These are phyloP conservation scores for Paxillus rubicundulus DNA, from an alignment of 768 basidiomycete genomes.

Conservation along the genomic window DNA sequence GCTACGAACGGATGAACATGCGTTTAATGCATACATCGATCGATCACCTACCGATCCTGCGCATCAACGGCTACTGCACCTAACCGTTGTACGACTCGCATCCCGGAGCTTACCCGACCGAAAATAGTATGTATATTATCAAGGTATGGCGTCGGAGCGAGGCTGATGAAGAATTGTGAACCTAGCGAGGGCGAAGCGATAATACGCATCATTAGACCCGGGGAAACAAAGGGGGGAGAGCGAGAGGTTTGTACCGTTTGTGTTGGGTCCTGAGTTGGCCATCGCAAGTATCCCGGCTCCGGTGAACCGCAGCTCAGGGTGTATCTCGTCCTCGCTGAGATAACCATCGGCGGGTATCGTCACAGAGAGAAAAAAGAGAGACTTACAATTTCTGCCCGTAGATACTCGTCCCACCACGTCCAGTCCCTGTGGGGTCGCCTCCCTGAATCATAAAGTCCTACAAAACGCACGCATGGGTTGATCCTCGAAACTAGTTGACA, in stretches of 20 bases:
- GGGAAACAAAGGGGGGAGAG: neutral
- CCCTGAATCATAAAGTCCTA: conserved; percentile 98
- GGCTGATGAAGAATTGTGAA: conserved; percentile 92
- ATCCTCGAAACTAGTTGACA: neutral
- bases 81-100: conserved; percentile 88
- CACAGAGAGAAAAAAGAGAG: neutral
- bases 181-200: conserved; percentile 41
- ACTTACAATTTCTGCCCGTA: conserved; percentile 86
- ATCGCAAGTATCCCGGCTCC: conserved; percentile 95
- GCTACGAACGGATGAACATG: conserved; percentile 19
- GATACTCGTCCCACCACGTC: conserved; percentile 86
- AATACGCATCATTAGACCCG: conserved; percentile 16
- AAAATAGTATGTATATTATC: conserved; percentile 88
- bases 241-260: conserved; percentile 53
- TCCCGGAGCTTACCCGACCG: conserved; percentile 86
- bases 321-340: conserved; percentile 84
- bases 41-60: conserved; percentile 70
- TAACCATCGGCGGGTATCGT: neutral
- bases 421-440: conserved; percentile 95
- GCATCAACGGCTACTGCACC: conserved; percentile 88
- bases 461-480: neutral
- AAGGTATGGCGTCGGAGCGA: conserved; percentile 78
- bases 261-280: conserved; percentile 97
- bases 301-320: conserved; percentile 88
- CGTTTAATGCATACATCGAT: conserved; percentile 21